Evolutionary conservation across 2,329 filamentous ascomycete genomes (phyloP), one percentile per base, ranked within the genome.

Genomic region (Hymenoscyphus salicellus): DNA sequence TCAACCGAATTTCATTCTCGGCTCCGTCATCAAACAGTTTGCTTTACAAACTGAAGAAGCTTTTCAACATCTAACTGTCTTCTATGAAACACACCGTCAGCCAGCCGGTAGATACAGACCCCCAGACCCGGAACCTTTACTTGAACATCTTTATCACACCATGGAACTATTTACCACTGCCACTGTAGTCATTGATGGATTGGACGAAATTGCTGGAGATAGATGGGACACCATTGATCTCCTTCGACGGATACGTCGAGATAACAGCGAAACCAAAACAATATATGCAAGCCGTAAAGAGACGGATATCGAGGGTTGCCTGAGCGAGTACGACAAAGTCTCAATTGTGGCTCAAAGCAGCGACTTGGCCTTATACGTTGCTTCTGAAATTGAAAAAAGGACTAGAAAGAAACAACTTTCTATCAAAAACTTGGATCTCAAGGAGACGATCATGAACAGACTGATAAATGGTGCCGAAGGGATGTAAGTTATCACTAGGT

Each of bases 1-100:
- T 38, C 33, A 66, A 2, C 33, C 65, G 5, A 46, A 52, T 2
- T 70, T 67, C 23, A 66, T 73, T 5, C 41, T 74, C 0, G 65
- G 69, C n/a, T 55, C 52, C 28, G 6, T 55, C 16, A 28, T 30
- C 11, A 55, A 32, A 11, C 52, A 55, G 11, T 32, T 55, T 30
- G 23, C 17, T 11, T 5, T 55, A 30, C 52, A 55, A 32, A 55
- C 28, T 1, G 52, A 26, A 16, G 23, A 32, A 26, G 23, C 11
- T 30, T 16, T 55, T n/a, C 23, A 55, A 55, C 1, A 5, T 14
- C 28, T 28, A 5, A n/a, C 5, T 16, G 10, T 8, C 2, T 55
- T 55, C 26, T 55, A 55, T 23, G 16, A 55, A 16, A 28, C 5
- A 6, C 52, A 55, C 7, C 41, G 41, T 6, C 41, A 46, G 41